phyloP scores from a whole-genome alignment of 306 rosid species.

The Phaseolus lunatus region DNA sequence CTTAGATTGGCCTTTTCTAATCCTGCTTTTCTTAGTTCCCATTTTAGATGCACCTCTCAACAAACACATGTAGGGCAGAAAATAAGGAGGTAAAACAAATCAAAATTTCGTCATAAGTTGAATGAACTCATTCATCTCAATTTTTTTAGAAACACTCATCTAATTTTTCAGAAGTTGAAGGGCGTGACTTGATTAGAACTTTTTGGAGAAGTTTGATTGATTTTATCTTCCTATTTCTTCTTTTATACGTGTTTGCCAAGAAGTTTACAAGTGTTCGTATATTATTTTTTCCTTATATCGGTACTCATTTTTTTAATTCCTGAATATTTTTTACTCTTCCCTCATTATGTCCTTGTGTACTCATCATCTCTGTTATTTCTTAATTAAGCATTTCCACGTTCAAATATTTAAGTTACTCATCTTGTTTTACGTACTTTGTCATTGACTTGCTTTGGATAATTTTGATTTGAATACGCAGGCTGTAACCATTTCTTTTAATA shows the following conservation, averaged over 20 bases:
- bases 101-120: neutral
- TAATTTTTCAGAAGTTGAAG: neutral
- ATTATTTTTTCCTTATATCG: neutral
- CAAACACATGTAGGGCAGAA: neutral
- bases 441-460: neutral
- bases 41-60: neutral
- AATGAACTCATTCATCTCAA: neutral
- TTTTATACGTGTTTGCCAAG: neutral
- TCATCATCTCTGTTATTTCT: neutral
- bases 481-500: neutral
- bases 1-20: neutral
- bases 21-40: neutral
- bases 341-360: neutral
- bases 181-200: neutral
- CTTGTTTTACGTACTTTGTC: constrained; percentile 14
- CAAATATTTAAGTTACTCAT: neutral
- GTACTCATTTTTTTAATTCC: neutral
- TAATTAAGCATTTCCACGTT: neutral
- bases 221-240: neutral
- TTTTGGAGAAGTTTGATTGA: neutral
- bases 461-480: neutral
- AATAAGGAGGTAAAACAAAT: neutral
- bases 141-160: neutral
- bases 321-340: neutral
- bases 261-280: no score